Conservation (phyloP, 2,329 filamentous ascomycete species). For the Botrytis galanthina region DNA sequence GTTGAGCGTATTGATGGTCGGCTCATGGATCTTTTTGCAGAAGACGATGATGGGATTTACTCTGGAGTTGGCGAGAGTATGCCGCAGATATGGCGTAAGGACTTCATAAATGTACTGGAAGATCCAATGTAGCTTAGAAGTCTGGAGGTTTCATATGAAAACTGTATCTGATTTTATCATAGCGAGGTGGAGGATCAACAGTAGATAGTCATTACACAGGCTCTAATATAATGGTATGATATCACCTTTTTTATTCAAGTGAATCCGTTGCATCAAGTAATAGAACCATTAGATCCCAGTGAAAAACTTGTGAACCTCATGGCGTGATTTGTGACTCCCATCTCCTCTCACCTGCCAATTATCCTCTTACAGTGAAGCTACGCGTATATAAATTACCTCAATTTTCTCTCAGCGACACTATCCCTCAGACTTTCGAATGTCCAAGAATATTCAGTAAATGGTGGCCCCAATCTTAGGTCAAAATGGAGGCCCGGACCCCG, state of each 20-base stretch:
- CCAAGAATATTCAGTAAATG: neutral
- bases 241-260: neutral
- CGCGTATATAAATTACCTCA: neutral
- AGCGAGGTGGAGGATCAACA: neutral
- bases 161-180: neutral
- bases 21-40: neutral
- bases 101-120: neutral
- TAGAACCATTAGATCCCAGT: neutral
- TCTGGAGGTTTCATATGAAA: neutral
- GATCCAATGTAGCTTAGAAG: neutral
- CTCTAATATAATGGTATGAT: neutral
- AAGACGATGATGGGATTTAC: neutral
- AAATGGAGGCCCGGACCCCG: neutral
- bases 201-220: neutral
- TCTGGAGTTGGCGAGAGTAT: neutral
- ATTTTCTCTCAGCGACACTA: rapidly evolving
- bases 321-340: neutral
- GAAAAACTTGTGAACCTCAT: neutral
- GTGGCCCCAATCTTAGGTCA: neutral
- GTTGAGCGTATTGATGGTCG: neutral
- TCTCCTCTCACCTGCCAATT: neutral
- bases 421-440: neutral
- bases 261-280: neutral
- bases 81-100: neutral
- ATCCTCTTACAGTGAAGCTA: neutral